Evolutionary conservation across 768 basidiomycete genomes (phyloP), one percentile per base, ranked within the genome.

Genomic region (Lactifluus piperatus): DNA sequence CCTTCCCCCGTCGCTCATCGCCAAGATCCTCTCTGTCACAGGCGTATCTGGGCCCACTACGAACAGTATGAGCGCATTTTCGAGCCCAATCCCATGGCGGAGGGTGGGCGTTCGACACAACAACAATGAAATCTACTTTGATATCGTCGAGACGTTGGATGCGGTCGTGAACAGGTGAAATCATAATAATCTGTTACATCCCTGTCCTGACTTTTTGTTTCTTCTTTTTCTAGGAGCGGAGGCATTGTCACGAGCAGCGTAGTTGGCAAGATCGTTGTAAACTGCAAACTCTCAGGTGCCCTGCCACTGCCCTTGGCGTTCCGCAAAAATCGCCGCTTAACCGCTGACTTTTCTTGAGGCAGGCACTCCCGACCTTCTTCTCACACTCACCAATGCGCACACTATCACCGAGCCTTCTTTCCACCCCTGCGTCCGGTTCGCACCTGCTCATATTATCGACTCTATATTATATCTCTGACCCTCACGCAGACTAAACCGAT

Each of bases 51-150:
- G 71, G 60, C 46, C 60, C 64, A 52, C 49, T 5, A 43, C 51
- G 8, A 63, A 32, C 49, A 47, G 16, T 22, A 64, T 76, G 10
- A 73, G 71, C 32, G 81, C 81, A 0, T 94, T 97, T 69, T 82
- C 92, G 1, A 91, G 91, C 1, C 88, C 91, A 1, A 94, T 95
- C 68, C 91, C 94, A 3, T 98, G 94, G 94, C 80, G 95, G 56
- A 88, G 88, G 70, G 79, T 86, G 1, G 89, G 88, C 7, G 74
- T 94, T 39, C 79, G 84, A 59, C 88, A 97, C 69, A 82, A 85
- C 30, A 86, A 81, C 71, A 95, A 97, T 67, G 94, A 98, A 71
- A 85, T 97, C 18, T 90, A 91, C 69, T 93, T 98, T 69, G 94
- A 98, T 68, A 77, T 97, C 59, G 77, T 81, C 0, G 95, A 98